Conservation (phyloP, 495 filamentous ascomycete genomes). For the Xylaria palmicola region DNA sequence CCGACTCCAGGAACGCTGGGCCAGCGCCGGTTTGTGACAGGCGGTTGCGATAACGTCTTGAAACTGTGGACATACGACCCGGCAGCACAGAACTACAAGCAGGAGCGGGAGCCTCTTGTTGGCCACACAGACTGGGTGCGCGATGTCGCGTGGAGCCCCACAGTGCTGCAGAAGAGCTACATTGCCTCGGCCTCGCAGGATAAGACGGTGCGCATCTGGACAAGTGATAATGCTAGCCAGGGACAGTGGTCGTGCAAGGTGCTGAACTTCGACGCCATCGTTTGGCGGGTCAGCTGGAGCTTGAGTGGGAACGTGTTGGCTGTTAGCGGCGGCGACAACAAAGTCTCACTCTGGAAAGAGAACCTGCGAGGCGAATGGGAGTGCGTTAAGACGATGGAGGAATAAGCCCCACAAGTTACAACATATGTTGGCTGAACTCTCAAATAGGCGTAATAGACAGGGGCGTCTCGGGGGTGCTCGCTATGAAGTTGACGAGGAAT, state of each 20-base stretch:
- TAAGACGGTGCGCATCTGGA: slow-evolving; percentile 97
- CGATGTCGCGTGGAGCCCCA: slow-evolving; percentile 95
- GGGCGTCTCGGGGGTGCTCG: neutral
- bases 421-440: neutral
- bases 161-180: slow-evolving; percentile 89
- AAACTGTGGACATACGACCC: slow-evolving; percentile 76
- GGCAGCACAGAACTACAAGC: slow-evolving; percentile 49
- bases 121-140: slow-evolving; percentile 98
- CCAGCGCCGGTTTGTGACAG: slow-evolving; percentile 81
- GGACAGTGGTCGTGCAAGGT: slow-evolving; percentile 78
- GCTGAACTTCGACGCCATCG: slow-evolving; percentile 79
- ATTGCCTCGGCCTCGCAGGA: slow-evolving; percentile 95
- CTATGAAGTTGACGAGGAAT: neutral
- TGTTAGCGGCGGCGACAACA: slow-evolving; percentile 91
- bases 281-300: slow-evolving; percentile 98
- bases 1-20: slow-evolving; percentile 58
- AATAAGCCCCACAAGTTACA: slow-evolving; percentile 48
- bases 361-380: slow-evolving; percentile 83
- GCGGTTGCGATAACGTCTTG: slow-evolving; percentile 87
- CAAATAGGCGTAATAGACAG: slow-evolving; percentile 11
- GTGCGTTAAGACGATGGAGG: slow-evolving; percentile 92
- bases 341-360: slow-evolving; percentile 89
- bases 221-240: slow-evolving; percentile 59
- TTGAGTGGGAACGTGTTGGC: slow-evolving; percentile 96
- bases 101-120: slow-evolving; percentile 53